phyloP scores from a whole-genome alignment of 2,329 filamentous ascomycete species.

The Colletotrichum truncatum region DNA sequence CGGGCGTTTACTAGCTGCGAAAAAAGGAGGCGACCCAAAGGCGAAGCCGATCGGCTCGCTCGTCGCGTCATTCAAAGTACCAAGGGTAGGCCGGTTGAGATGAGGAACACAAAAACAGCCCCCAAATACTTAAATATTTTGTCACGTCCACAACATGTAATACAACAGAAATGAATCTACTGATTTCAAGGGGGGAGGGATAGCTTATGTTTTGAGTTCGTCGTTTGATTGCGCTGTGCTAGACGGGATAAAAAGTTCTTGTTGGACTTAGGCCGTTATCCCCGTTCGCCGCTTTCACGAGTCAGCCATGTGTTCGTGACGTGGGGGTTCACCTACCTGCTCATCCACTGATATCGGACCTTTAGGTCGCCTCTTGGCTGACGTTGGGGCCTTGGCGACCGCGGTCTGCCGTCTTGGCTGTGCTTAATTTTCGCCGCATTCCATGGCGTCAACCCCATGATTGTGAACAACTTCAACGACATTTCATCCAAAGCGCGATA shows the following conservation, averaged over 20 bases:
- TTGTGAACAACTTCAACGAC: slow-evolving; percentile 5
- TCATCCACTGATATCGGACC: neutral
- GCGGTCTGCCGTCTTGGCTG: slow-evolving; percentile 25
- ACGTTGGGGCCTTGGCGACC: slow-evolving; percentile 22
- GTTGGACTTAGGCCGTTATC: neutral
- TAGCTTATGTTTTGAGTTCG: slow-evolving; percentile 6
- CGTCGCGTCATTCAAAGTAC: neutral
- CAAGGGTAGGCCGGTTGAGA: neutral
- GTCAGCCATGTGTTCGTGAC: slow-evolving; percentile 25
- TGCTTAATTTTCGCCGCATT: slow-evolving; percentile 30
- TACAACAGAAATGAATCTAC: neutral
- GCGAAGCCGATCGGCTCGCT: slow-evolving; percentile 13
- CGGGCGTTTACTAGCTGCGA: slow-evolving; percentile 2
- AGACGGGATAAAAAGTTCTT: neutral
- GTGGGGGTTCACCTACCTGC: slow-evolving; percentile 15
- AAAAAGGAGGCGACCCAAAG: slow-evolving; percentile 9
- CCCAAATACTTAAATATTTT: neutral
- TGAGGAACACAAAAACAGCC: neutral
- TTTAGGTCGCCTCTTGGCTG: slow-evolving; percentile 14
- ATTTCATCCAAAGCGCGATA: neutral
- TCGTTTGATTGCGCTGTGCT: neutral
- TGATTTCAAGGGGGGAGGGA: no score
- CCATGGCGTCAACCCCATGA: slow-evolving; percentile 20
- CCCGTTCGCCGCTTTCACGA: slow-evolving; percentile 5
- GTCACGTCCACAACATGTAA: neutral